Conservation (phyloP, 2,329 filamentous ascomycete genomes). For the Chaetoscypha palmicola region DNA sequence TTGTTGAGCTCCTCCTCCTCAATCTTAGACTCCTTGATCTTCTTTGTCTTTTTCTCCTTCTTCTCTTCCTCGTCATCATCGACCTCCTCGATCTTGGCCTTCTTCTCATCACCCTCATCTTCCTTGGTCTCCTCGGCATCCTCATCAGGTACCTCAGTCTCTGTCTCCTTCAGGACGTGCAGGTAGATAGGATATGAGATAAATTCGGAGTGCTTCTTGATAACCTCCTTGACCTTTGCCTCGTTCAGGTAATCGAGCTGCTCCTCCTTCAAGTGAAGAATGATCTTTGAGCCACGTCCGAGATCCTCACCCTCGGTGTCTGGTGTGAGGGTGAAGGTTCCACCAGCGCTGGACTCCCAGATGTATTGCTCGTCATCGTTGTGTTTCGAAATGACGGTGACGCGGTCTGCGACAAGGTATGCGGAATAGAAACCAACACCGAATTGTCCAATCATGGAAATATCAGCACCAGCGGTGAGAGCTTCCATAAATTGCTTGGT, state of each 20-base stretch:
- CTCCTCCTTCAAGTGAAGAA: slow-evolving; percentile 99
- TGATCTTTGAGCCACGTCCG: slow-evolving; percentile 93
- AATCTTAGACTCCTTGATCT: slow-evolving; percentile 95
- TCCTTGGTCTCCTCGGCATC: slow-evolving; percentile 68
- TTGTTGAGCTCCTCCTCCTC: slow-evolving; percentile 99
- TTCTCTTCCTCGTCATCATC: slow-evolving; percentile 80
- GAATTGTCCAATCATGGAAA: slow-evolving; percentile 99
- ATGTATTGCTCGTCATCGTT: slow-evolving; percentile 99
- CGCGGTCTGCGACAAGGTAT: slow-evolving; percentile 96
- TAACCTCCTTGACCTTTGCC: slow-evolving; percentile 99
- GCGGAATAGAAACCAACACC: slow-evolving; percentile 99
- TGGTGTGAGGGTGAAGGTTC: slow-evolving; percentile 87
- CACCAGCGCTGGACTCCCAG: slow-evolving; percentile 96
- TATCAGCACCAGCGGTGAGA: slow-evolving; percentile 93
- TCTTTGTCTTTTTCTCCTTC: slow-evolving; percentile 98
- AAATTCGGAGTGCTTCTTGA: slow-evolving; percentile 99
- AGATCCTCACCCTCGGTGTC: slow-evolving; percentile 88
- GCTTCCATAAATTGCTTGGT: slow-evolving; percentile 99
- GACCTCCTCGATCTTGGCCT: slow-evolving; percentile 91
- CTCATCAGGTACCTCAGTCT: slow-evolving; percentile 98
- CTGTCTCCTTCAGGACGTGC: slow-evolving; percentile 97
- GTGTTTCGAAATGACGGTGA: slow-evolving; percentile 95
- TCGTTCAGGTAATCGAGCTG: slow-evolving; percentile 98
- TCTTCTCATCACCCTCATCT: slow-evolving; percentile 82
- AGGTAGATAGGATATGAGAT: slow-evolving; percentile 99